Evolutionary conservation across 768 basidiomycete genomes (phyloP), one percentile per base, ranked within the genome.

Genomic region (Paxillus ammoniavirescens): DNA sequence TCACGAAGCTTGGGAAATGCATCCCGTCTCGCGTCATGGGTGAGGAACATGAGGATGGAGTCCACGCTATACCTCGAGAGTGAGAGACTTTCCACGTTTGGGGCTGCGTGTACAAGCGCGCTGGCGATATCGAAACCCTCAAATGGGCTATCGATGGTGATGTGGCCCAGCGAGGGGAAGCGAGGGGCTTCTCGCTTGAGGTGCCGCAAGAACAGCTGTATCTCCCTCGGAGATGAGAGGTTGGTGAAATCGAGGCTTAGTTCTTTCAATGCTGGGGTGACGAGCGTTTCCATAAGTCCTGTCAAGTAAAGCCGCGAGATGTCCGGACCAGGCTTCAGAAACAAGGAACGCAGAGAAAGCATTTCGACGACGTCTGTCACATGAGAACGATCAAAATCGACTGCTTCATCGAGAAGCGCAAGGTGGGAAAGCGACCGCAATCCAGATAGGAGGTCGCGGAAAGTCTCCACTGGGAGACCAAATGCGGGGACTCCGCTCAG

Each of bases 221-320:
- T 50, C 36, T 68, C 68, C 42, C 69, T 64, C 1, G 59, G 26
- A 12, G 69, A 62, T 13, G 65, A 55, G 15, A 68, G 23, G 17
- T 57, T 48, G 42, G 56, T 55, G 50, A 68, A 70, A 50, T 68
- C 62, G 21, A 68, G 58, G 30, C 57, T 33, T 18, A 71, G 51
- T 6, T 69, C 59, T 17, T 64, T 53, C 15, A 68, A 37, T 18
- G 49, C 53, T n/a, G 69, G 69, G 10, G 66, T 57, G 33, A 58
- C 26, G 14, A 71, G 17, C 28, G 45, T 59, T 47, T 61, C 58
- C 42, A 70, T 47, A 43, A 67, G 50, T 5, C 62, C 52, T 4
- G 62, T 65, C 33, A 69, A 50, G 41, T 70, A 68, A 10, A 47
- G 35, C 35, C 66, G 67, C 8, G 69, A 70, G 21, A 69, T 57